Conservation (phyloP, 1,139 yeast genomes). For the Suhomyces bokatorum region DNA sequence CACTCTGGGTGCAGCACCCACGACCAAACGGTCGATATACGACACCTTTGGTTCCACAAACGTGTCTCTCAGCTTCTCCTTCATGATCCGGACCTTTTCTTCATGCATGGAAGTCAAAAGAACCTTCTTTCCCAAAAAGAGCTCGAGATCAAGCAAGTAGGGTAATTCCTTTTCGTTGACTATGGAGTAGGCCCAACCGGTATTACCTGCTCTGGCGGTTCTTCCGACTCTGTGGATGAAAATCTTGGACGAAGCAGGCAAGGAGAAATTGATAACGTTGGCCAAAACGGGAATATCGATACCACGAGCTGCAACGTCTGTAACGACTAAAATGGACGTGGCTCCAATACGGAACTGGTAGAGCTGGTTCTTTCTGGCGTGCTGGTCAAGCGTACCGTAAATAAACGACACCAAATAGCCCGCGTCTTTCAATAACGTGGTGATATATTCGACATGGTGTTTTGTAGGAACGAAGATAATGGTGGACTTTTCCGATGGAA, state of each 20-base stretch:
- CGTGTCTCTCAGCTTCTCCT: conserved; percentile 41
- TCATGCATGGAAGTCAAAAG: conserved; percentile 70
- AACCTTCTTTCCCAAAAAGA: conserved; percentile 84
- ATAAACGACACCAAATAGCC: conserved; percentile 89
- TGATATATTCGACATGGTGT: conserved; percentile 93
- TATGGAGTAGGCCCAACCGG: conserved; percentile 96
- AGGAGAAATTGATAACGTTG: conserved; percentile 84
- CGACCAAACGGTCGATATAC: conserved; percentile 73
- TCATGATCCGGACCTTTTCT: conserved; percentile 53
- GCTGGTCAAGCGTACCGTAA: conserved; percentile 93
- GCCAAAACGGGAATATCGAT: conserved; percentile 97
- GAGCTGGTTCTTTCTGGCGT: conserved; percentile 88
- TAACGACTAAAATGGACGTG: conserved; percentile 82
- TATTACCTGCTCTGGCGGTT: conserved; percentile 98
- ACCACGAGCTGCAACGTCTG: conserved; percentile 99
- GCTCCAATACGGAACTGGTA: conserved; percentile 82
- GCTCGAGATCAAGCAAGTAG: conserved; percentile 83
- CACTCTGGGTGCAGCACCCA: conserved; percentile 79
- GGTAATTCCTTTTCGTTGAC: conserved; percentile 86
- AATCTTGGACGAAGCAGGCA: conserved; percentile 90
- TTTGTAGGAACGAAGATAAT: conserved; percentile 94
- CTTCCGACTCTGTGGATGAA: conserved; percentile 98
- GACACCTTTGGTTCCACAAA: conserved; percentile 57
- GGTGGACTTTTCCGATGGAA: conserved; percentile 79
- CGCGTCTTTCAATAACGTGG: conserved; percentile 64